Percentiles rank a stretch among this genome's conserved stretches.
Evolutionary conservation across 1,284 basidiomycete genomes (phyloP).

Genomic region (Cutaneotrichosporon arboriforme): DNA sequence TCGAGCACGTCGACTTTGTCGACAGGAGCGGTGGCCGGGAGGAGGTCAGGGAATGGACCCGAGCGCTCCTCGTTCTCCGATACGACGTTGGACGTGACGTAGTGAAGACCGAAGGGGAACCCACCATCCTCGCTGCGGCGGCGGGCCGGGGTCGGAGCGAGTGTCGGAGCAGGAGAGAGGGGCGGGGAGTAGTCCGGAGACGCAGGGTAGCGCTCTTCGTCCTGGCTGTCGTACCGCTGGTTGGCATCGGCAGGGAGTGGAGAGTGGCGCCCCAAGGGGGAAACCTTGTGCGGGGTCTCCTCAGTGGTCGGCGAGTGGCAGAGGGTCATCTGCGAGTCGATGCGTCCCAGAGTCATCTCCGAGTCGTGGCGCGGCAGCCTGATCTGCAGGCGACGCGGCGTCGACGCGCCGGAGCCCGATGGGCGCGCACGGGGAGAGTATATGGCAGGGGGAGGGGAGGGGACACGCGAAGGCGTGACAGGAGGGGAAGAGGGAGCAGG

Average conservation of each 20-base stretch:
- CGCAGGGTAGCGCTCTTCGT: no score
- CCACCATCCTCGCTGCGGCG: neutral
- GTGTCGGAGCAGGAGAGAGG: neutral
- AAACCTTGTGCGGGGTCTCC: neutral
- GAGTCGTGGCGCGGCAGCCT: neutral
- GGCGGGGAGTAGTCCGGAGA: neutral
- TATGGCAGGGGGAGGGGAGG: no score
- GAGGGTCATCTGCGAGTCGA: no score
- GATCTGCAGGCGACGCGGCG: neutral
- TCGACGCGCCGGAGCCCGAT: neutral
- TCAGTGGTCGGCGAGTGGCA: no score
- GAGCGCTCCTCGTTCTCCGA: neutral
- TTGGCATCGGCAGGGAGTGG: neutral
- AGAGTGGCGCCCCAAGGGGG: neutral
- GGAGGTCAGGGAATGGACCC: slow-evolving; percentile 3
- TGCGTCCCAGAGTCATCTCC: neutral
- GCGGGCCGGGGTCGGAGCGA: neutral
- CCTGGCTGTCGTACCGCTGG: no score
- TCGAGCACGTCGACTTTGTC: slow-evolving; percentile 1
- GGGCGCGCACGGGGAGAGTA: no score
- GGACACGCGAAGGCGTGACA: no score
- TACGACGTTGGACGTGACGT: neutral
- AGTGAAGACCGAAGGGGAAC: neutral
- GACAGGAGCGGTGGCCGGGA: neutral
- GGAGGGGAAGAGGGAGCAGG: no score